phyloP scores from a whole-genome alignment of 805 yeast genomes.

The Metschnikowia gelsemii region DNA sequence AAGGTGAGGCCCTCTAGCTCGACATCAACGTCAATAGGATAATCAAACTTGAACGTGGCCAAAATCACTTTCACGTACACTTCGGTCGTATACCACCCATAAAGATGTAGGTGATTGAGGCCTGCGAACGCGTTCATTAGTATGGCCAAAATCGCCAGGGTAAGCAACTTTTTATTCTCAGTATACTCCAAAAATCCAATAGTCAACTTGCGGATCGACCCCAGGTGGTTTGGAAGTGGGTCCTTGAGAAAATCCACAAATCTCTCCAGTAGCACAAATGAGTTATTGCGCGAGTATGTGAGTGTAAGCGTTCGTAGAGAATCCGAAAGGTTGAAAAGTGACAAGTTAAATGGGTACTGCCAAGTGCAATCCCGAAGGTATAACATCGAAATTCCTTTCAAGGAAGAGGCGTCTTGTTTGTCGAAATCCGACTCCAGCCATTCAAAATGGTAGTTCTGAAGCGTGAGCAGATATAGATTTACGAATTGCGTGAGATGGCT shows the following conservation, averaged over 20 bases:
- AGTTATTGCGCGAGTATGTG: conserved; percentile 27
- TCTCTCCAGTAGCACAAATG: conserved; percentile 40
- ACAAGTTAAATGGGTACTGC: conserved; percentile 54
- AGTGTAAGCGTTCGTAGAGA: conserved; percentile 26
- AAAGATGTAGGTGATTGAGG: conserved; percentile 18
- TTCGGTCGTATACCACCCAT: conserved; percentile 26
- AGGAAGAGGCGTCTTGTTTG: conserved; percentile 16
- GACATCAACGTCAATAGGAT: conserved; percentile 9
- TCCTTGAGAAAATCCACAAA: conserved; percentile 29
- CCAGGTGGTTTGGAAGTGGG: conserved; percentile 22
- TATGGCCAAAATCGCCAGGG: conserved; percentile 16
- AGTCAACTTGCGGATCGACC: conserved; percentile 14
- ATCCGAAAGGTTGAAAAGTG: conserved; percentile 31
- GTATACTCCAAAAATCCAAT: conserved; percentile 19
- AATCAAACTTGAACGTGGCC: conserved; percentile 1
- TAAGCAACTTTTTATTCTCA: conserved; percentile 15
- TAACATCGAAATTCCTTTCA: conserved; percentile 25
- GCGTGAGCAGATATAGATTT: conserved; percentile 30
- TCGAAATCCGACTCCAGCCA: conserved; percentile 30
- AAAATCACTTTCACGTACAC: conserved; percentile 15
- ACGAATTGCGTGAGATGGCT: conserved; percentile 43
- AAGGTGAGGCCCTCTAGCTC: conserved; percentile 1
- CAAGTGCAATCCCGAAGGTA: conserved; percentile 49
- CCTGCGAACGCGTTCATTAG: conserved; percentile 18
- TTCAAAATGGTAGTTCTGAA: conserved; percentile 44